Evolutionary conservation across 441 rosid species (phyloP), one percentile per base, ranked within the genome.

Genomic region (Pelargonium australe): DNA sequence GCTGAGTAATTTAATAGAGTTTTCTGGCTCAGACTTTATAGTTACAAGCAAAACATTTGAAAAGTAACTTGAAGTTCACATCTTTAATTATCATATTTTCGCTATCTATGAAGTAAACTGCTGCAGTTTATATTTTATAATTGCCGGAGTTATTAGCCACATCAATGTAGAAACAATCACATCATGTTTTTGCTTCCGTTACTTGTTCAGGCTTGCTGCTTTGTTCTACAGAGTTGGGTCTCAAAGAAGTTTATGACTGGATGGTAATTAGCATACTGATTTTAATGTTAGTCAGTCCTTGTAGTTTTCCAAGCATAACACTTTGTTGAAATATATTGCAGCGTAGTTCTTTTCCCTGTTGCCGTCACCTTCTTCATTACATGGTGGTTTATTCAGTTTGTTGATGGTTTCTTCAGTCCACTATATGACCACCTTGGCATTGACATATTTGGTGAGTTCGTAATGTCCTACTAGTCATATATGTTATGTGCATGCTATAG

Each of bases 241-340:
- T 91, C 99, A 3, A 91, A 87, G 88, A 94, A 94, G 88, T 94
- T 94, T 78, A 87, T 94, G 97, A 91, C 99, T 61, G 99, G 97
- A 79, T 94, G 99, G 99, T 91, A 79, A 77, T 64, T 49, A 44
- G 61, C 68, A 14, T 77, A 37, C 28, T 73, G 64, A 55, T 60
- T 25, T 49, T 41, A 16, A 55, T 55, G 61, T 55, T 8, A 16
- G 5, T 16, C 16, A 20, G 25, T 67, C 55, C 65, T 58, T 67
- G 65, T 58, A 53, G 4, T 6, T 10, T 17, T n/a, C 72, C 23
- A 13, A 37, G 2, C 44, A 71, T 81, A 64, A 84, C 58, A 62
- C 16, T 68, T 6, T 63, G 17, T 65, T 74, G 72, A 23, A 69
- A 65, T 67, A 58, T 72, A 76, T 75, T 83, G 85, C 87, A 94